A percentile compares a stretch with the other conserved stretches of the same genome.
Conservation (phyloP, 2,329 filamentous ascomycete species). For the Xylaria sp. region DNA sequence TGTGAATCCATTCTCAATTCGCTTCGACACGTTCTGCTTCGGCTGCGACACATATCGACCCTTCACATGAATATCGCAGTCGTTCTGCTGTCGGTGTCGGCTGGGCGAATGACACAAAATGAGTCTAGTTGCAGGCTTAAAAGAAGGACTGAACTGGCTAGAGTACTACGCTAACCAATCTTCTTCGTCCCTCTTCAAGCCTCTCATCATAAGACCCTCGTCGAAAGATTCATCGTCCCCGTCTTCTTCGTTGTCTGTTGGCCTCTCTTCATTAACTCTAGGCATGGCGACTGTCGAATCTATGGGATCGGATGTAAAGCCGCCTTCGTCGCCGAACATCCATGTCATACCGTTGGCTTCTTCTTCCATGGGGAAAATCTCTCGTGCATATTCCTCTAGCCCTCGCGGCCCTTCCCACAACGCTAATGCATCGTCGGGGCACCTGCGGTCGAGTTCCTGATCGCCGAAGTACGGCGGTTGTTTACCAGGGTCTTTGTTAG, state of each 20-base stretch:
- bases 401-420: conserved; percentile 93
- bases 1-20: not conserved
- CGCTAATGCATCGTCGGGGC: conserved; percentile 79
- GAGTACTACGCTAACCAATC: conserved; percentile 61
- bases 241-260: conserved; percentile 49
- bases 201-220: conserved; percentile 68
- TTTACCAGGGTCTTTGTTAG: conserved; percentile 62
- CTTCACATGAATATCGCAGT: not conserved
- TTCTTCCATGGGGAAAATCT: conserved; percentile 95
- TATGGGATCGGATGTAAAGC: conserved; percentile 49
- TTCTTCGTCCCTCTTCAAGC: conserved; percentile 67
- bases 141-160: conserved; percentile 8
- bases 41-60: not conserved
- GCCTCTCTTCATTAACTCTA: conserved; percentile 58
- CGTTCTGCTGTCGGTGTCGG: not conserved
- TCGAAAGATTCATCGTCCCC: conserved; percentile 66
- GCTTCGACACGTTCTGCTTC: not conserved
- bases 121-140: not conserved
- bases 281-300: conserved; percentile 55
- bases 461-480: conserved; percentile 74
- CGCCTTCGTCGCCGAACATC: conserved; percentile 75
- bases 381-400: conserved; percentile 92
- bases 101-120: not conserved
- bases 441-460: conserved; percentile 66
- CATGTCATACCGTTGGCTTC: conserved; percentile 92